These are phyloP conservation scores for Chlorella vulgaris DNA, from an alignment of 139 green algal species.

Conservation along the genomic window DNA sequence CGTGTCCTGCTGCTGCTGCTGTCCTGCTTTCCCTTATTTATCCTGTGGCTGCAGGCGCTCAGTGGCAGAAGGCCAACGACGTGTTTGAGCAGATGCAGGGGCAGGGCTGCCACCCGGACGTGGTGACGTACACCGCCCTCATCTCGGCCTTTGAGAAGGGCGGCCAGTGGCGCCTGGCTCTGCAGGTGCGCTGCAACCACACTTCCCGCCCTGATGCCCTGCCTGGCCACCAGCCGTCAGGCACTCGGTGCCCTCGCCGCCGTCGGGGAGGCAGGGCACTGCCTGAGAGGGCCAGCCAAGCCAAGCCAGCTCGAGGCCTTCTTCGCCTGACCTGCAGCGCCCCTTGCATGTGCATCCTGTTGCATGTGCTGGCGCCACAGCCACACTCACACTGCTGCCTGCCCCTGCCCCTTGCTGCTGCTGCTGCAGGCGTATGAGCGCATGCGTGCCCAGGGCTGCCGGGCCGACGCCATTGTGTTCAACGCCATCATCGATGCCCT, in stretches of 20 bases:
- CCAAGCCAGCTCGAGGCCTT: constrained; percentile 55
- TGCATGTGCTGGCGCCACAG: too few species aligned
- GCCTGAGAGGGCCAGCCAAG: too few species aligned
- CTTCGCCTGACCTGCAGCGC: constrained; percentile 55
- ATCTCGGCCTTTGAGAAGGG: constrained; percentile 68
- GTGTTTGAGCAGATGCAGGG: constrained; percentile 86
- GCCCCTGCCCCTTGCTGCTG: constrained; percentile 60
- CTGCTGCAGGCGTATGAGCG: constrained; percentile 36
- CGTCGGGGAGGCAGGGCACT: too few species aligned
- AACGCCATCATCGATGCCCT: constrained; percentile 86
- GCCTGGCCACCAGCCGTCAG: too few species aligned
- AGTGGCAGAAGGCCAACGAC: constrained; percentile 79
- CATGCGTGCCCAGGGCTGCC: constrained; percentile 37
- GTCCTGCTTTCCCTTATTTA: too few species aligned
- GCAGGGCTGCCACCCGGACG: constrained; percentile 75
- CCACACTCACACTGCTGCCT: too few species aligned
- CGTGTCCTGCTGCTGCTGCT: not conserved
- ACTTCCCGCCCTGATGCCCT: constrained; percentile 62
- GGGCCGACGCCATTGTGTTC: constrained; percentile 81
- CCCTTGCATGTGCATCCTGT: not conserved
- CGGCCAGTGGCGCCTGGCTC: constrained; percentile 47
- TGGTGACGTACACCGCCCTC: constrained; percentile 80
- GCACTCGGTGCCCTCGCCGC: too few species aligned
- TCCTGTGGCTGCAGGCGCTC: constrained; percentile 23
- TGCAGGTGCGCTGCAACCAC: constrained; percentile 64